Conservation (phyloP, 345 rosid species). For the Gossypium arboreum region DNA sequence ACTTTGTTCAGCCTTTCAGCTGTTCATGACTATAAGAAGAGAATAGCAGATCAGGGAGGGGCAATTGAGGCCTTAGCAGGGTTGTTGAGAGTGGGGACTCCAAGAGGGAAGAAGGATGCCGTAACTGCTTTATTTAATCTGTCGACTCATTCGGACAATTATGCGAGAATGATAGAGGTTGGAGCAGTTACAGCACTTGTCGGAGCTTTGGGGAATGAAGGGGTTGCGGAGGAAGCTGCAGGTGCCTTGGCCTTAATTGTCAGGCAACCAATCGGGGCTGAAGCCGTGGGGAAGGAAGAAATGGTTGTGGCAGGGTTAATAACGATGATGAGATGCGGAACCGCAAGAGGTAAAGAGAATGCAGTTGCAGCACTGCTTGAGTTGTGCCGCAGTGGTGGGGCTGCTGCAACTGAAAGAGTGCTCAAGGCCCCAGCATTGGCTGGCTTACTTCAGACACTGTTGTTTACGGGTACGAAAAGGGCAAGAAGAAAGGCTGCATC, state of each 20-base stretch:
- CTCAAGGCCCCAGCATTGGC: constrained; percentile 73
- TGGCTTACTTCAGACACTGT: constrained; percentile 71
- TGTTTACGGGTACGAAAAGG: constrained; percentile 92
- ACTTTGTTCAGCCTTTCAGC: constrained; percentile 91
- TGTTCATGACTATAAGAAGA: constrained; percentile 88
- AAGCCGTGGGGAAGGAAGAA: constrained; percentile 79
- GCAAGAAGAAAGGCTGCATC: constrained; percentile 96
- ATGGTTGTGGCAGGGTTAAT: constrained; percentile 60
- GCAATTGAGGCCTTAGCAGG: constrained; percentile 75
- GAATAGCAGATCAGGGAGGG: constrained; percentile 59
- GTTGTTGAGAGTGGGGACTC: constrained; percentile 66
- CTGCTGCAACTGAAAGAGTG: constrained; percentile 65
- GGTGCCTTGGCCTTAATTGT: constrained; percentile 86
- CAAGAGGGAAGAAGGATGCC: constrained; percentile 91
- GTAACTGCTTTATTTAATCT: constrained; percentile 88
- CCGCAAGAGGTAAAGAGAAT: constrained; percentile 90
- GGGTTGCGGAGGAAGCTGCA: constrained; percentile 89
- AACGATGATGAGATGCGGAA: constrained; percentile 88
- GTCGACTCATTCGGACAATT: constrained; percentile 79
- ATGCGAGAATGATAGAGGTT: constrained; percentile 68
- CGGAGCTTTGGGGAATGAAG: constrained; percentile 66
- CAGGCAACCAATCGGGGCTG: constrained; percentile 72
- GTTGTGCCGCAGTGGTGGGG: constrained; percentile 78
- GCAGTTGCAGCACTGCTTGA: constrained; percentile 96
- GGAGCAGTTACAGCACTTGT: constrained; percentile 81